Conservation (phyloP, 345 rosid species). For the Adansonia digitata region DNA sequence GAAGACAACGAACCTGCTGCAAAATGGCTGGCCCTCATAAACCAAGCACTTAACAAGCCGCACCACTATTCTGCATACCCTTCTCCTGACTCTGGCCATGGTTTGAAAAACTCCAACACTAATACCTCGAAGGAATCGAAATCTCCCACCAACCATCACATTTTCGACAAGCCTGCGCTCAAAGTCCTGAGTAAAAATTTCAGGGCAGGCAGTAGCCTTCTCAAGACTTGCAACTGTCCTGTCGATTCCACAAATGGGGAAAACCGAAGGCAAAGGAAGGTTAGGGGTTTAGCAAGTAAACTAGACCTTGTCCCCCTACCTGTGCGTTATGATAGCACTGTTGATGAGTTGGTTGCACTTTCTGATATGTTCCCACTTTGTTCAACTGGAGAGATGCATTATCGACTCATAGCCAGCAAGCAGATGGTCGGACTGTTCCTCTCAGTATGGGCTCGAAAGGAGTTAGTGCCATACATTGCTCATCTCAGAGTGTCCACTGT, state of each 20-base stretch:
- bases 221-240: conserved; percentile 80
- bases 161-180: conserved; percentile 74
- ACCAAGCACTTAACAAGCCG: conserved; percentile 75
- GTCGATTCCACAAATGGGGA: conserved; percentile 34
- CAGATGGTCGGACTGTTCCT: conserved; percentile 96
- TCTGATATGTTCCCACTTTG: conserved; percentile 28
- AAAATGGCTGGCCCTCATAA: conserved; percentile 86
- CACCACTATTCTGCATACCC: conserved; percentile 30
- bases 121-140: conserved; percentile 37
- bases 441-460: conserved; percentile 75
- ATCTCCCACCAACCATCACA: conserved; percentile 35
- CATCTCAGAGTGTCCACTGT: conserved; percentile 78
- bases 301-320: conserved; percentile 31
- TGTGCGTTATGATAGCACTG: conserved; percentile 21
- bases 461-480: conserved; percentile 75
- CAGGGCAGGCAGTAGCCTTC: conserved; percentile 55
- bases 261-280: conserved; percentile 37
- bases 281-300: conserved; percentile 33
- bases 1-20: conserved; percentile 98
- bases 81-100: conserved; percentile 27
- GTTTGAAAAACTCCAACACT: conserved; percentile 23
- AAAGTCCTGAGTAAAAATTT: conserved; percentile 66
- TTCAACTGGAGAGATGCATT: conserved; percentile 34
- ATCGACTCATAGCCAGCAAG: conserved; percentile 67
- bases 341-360: conserved; percentile 24